phyloP scores from a whole-genome alignment of 192 early-diverging fungal species.

The Pilaira anomala region DNA sequence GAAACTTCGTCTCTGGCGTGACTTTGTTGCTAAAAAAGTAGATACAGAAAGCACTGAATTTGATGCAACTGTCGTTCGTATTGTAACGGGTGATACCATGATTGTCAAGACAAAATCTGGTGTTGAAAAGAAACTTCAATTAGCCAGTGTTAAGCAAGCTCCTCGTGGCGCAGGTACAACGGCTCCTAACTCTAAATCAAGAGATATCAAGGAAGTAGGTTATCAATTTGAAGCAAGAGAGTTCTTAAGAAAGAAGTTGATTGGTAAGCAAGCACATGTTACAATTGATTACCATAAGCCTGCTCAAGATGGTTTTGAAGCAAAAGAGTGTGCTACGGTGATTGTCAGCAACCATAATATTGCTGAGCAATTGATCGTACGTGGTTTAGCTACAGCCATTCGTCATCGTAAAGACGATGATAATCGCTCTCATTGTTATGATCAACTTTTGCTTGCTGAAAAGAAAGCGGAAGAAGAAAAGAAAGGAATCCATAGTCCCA shows the following conservation, averaged over 20 bases:
- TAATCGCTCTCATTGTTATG: constrained; percentile 82
- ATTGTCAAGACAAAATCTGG: constrained; percentile 40
- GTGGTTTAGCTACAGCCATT: constrained; percentile 77
- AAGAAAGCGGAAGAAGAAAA: constrained; percentile 53
- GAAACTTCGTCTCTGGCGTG: constrained; percentile 84
- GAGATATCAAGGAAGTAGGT: constrained; percentile 70
- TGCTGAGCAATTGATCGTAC: constrained; percentile 56
- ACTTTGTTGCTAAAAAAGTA: constrained; percentile 48
- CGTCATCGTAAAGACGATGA: constrained; percentile 82
- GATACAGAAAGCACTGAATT: constrained; percentile 47
- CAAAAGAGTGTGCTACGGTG: constrained; percentile 86
- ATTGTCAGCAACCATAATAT: constrained; percentile 58
- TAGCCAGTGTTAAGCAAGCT: constrained; percentile 42
- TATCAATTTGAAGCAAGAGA: constrained; percentile 90
- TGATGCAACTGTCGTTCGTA: constrained; percentile 47
- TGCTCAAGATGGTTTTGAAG: constrained; percentile 81
- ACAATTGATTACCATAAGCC: constrained; percentile 87
- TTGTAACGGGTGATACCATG: constrained; percentile 58
- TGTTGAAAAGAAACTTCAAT: constrained; percentile 38
- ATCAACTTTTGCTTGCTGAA: constrained; percentile 80
- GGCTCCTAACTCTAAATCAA: constrained; percentile 51
- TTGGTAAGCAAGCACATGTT: constrained; percentile 77
- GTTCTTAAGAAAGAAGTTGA: constrained; percentile 78
- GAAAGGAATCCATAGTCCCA: constrained; percentile 84
- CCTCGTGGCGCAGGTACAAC: constrained; percentile 29